phyloP scores from a whole-genome alignment of 2,329 filamentous ascomycete genomes.

The Pseudopyricularia cyperi region DNA sequence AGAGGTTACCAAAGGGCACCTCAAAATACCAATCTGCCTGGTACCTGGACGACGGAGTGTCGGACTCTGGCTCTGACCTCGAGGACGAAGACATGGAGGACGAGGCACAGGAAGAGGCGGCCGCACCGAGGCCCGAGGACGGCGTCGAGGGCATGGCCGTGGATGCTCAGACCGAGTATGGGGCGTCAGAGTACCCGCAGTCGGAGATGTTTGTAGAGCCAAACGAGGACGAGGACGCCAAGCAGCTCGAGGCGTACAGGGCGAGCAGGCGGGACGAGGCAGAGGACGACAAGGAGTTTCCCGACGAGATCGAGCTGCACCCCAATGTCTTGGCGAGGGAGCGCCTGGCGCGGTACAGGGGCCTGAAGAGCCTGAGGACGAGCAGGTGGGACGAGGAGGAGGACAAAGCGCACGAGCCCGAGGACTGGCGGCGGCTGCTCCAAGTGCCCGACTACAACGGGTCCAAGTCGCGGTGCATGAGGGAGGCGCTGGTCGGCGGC shows the following conservation, averaged over 20 bases:
- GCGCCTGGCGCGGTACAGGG: conserved; percentile 73
- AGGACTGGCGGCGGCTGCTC: conserved; percentile 77
- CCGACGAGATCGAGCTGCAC: conserved; percentile 90
- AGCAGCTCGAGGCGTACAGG: conserved; percentile 72
- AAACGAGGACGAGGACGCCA: conserved; percentile 67
- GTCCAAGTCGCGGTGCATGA: conserved; percentile 60
- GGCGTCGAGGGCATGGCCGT: conserved; percentile 59
- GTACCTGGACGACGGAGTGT: conserved; percentile 69
- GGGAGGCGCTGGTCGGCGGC: conserved; percentile 81
- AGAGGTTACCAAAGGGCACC: conserved; percentile 75
- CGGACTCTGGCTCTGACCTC: conserved; percentile 73
- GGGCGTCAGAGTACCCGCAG: conserved; percentile 79
- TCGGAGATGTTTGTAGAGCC: conserved; percentile 84
- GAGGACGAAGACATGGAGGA: conserved; percentile 51
- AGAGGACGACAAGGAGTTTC: conserved; percentile 91
- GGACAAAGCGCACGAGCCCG: conserved; percentile 74
- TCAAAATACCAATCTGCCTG: conserved; percentile 91
- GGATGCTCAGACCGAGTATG: conserved; percentile 60
- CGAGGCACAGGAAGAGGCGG: conserved; percentile 39
- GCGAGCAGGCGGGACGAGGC: conserved; percentile 56
- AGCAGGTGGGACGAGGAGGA: conserved; percentile 84
- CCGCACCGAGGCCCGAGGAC: conserved; percentile 59
- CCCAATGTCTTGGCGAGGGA: conserved; percentile 79
- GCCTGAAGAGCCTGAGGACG: conserved; percentile 79
- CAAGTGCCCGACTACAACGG: conserved; percentile 84